Evolutionary conservation across 2,329 filamentous ascomycete species (phyloP).

Genomic region (Samsoniella hepiali): DNA sequence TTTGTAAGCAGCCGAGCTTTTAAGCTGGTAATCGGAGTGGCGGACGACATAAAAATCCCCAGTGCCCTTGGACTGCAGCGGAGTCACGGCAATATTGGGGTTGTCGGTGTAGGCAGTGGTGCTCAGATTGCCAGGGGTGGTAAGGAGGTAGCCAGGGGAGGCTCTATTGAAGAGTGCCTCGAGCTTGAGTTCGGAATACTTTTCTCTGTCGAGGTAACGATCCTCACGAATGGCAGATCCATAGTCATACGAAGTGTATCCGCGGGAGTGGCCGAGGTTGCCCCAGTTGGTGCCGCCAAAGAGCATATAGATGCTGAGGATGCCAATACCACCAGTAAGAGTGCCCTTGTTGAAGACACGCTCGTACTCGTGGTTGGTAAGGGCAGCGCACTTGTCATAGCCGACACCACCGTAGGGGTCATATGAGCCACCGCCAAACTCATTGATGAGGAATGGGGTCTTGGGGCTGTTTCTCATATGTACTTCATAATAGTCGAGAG

Average conservation of each 20-base stretch:
- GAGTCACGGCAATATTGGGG: constrained; percentile 54
- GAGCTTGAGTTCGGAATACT: constrained; percentile 72
- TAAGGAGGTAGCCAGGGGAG: constrained; percentile 63
- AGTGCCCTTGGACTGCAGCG: constrained; percentile 47
- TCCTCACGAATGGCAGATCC: constrained; percentile 58
- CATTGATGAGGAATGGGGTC: no score
- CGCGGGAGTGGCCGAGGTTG: constrained; percentile 63
- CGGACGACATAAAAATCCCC: constrained; percentile 59
- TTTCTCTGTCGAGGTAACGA: constrained; percentile 62
- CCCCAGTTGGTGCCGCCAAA: constrained; percentile 78
- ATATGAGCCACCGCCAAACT: no score
- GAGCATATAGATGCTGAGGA: constrained; percentile 71
- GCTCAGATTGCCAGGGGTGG: constrained; percentile 33
- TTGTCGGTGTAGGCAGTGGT: constrained; percentile 33
- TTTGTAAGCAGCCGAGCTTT: constrained; percentile 55
- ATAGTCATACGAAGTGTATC: constrained; percentile 52
- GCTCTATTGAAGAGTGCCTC: constrained; percentile 67
- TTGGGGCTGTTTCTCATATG: no score
- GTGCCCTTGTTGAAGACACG: constrained; percentile 73
- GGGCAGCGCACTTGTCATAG: constrained; percentile 59
- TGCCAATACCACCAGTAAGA: constrained; percentile 58
- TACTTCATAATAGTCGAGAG: no score
- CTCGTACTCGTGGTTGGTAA: constrained; percentile 66
- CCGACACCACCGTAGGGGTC: constrained; percentile 71
- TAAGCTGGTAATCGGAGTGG: constrained; percentile 59